Evolutionary conservation across 1,139 yeast genomes (phyloP), one percentile per base, ranked within the genome.

Genomic region (Candida sp.): DNA sequence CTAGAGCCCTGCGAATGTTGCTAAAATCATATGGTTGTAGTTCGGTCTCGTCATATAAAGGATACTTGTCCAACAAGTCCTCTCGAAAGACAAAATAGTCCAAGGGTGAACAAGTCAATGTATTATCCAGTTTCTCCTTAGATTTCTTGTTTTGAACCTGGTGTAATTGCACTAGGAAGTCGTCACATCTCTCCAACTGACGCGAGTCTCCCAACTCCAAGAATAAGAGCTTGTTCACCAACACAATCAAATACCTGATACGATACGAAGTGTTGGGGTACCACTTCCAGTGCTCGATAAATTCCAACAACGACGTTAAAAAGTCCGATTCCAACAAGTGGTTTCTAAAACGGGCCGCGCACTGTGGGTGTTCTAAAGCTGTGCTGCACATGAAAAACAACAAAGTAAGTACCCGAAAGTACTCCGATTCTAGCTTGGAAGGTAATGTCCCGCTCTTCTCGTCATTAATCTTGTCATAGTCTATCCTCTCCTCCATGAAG

Each of bases 21-120:
- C 55, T 49, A 48, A 64, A 61, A 35, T 65, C 66, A 52, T 56
- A 61, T 8, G 60, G 53, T 33, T 52, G 49, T 22, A 53, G 33
- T 50, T 58, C 49, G 6, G 54, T 46, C 9, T 55, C 61, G 32
- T 77, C 68, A 56, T 78, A 86, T 4, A 89, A 70, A 0, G 98
- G 98, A 62, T 85, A 92, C 56, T 96, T 80, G 26, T 92, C 83
- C 3, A 79, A 68, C 5, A 92, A 68, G 57, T 91, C 96, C 54
- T 88, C 89, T 54, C 91, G 77, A 62, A 89, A 90, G 4, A 90
- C 85, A 63, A 84, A 85, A 64, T 90, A 92, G 59, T 91, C 96
- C 33, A 91, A 69, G 0, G 96, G 94, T 2, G 96, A 85, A 34
- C 91, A 84, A 0, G 78, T 73, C 44, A 84, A 67, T 48, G 66